A percentile compares a stretch with the other conserved stretches of the same genome.
phyloP scores from a whole-genome alignment of 768 basidiomycete species.

The Cystofilobasidium capitatum region DNA sequence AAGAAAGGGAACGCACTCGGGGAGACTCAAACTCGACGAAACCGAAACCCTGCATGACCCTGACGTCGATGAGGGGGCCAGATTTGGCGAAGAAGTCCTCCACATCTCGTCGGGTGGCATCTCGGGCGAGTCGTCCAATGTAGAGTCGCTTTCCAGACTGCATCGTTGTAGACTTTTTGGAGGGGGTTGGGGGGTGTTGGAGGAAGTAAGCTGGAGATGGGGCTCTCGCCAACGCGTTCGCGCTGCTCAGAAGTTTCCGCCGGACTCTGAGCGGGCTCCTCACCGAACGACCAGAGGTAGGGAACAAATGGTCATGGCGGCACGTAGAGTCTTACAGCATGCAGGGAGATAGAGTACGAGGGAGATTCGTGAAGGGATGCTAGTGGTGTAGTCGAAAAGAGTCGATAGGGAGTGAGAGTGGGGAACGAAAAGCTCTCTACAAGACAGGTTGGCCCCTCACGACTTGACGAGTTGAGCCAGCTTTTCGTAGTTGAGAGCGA shows the following conservation, averaged over 20 bases:
- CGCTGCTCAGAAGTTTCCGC: no score
- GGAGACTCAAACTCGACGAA: constrained; percentile 81
- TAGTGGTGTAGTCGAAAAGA: no score
- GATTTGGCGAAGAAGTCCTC: constrained; percentile 82
- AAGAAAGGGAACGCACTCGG: neutral
- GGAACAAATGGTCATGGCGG: no score
- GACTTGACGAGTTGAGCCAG: constrained; percentile 17
- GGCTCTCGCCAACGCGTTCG: no score
- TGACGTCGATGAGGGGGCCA: constrained; percentile 72
- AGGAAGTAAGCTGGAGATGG: neutral
- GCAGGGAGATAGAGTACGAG: no score
- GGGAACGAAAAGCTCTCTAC: no score
- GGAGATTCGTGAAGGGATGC: no score
- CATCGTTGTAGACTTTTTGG: neutral
- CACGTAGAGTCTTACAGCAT: no score
- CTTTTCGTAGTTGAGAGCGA: constrained; percentile 20
- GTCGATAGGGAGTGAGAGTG: no score
- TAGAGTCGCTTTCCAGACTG: constrained; percentile 25
- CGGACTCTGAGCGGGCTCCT: no score
- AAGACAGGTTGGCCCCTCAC: no score
- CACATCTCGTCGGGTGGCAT: constrained; percentile 52
- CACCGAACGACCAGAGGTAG: no score
- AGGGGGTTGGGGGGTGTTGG: neutral
- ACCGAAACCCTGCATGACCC: constrained; percentile 94
- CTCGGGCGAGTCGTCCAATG: constrained; percentile 24